Evolutionary conservation across 2,329 filamentous ascomycete genomes (phyloP).

Genomic region (Neonectria faginata): DNA sequence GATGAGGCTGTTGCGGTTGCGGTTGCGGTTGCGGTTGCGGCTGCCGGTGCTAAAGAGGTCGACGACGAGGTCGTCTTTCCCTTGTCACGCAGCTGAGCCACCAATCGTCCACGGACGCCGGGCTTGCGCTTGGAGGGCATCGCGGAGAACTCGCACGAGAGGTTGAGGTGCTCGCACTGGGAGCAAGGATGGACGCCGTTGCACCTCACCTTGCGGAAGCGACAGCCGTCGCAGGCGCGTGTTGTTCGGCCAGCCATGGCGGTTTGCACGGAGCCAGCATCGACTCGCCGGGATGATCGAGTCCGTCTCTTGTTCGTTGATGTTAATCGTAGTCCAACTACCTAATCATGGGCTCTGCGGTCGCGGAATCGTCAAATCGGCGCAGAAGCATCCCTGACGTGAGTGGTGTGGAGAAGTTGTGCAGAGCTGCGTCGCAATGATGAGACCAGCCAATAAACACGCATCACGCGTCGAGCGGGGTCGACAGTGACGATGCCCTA

Average conservation of each 20-base stretch:
- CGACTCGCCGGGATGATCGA: background rate
- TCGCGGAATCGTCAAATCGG: too few relatives aligned
- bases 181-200: conserved; percentile 51
- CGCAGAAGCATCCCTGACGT: conserved; percentile 5
- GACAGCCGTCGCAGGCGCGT: conserved; percentile 54
- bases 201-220: conserved; percentile 54
- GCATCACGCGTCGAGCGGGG: background rate
- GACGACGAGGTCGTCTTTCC: conserved; percentile 34
- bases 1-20: too few relatives aligned
- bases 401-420: conserved; percentile 27
- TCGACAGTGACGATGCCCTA: background rate
- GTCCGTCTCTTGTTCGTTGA: background rate
- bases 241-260: conserved; percentile 32
- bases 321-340: background rate
- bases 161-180: conserved; percentile 51
- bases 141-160: conserved; percentile 51
- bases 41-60: conserved; percentile 15
- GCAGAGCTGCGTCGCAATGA: background rate
- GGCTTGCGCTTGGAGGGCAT: conserved; percentile 50
- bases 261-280: background rate
- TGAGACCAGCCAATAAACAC: conserved; percentile 2
- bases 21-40: too few relatives aligned
- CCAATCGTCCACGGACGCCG: conserved; percentile 50
- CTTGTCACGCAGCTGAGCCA: conserved; percentile 51
- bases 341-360: background rate